Evolutionary conservation across 179 eudicot genomes (phyloP), one percentile per base, ranked within the genome.

Genomic region (Camellia oleifera): DNA sequence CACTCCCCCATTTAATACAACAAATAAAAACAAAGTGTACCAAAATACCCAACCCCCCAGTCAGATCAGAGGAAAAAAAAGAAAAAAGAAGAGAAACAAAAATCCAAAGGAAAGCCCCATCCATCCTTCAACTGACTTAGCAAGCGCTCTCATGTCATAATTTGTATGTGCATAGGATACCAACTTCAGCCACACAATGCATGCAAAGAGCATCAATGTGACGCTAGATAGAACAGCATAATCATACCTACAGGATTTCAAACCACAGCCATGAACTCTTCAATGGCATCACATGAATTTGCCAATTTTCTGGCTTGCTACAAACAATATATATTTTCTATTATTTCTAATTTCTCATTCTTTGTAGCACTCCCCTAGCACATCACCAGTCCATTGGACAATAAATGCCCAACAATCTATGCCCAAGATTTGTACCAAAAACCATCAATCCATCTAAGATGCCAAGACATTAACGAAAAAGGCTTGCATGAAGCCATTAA

Each of bases 121-220:
- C 26, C 26, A 23, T 23, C 26, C 26, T 23, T 80, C 77, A 63
- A 84, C 75, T 63, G 90, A 82, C 83, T 90, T 92, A 57, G 92
- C 90, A 62, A 90, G 87, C 44, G 85, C 85, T 79, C 99, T 87
- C 94, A 94, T 88, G 72, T 96, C 99, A 53, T 88, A 88, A 84
- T 86, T 96, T 77, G 98, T 94, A 87, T 96, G 99, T 57, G 96
- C 98, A 85, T 87, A 96, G 68, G 99, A 96, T 71, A 96, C 93
- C 92, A 96, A 84, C 83, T 96, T 96, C 58, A 96, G 83, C 98
- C 99, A 96, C 86, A 89, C 88, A 77, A 91, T 88, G 88, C 97
- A 91, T 74, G 98, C 88, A 85, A 89, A 88, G 42, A 94, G 92
- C 99, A 96, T 96, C 71, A 94, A 81, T 20, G 87, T 74, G 72